Evolutionary conservation across 1,284 basidiomycete genomes (phyloP).

Genomic region (Xanthoconium separans): DNA sequence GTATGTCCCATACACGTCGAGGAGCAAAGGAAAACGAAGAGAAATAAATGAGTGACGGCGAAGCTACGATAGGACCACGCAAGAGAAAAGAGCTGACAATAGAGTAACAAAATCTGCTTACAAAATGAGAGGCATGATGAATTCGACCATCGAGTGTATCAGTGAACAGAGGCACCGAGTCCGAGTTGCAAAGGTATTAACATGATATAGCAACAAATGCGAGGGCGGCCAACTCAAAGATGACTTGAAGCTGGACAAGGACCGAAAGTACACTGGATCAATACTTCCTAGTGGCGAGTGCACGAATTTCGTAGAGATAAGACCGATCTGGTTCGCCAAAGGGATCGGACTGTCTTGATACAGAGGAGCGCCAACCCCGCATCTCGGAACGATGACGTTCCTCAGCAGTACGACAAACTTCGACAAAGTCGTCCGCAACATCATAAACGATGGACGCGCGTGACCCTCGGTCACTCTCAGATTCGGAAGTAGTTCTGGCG

Average conservation of each 20-base stretch:
- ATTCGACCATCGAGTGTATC: slow-evolving; percentile 21
- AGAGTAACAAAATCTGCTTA: slow-evolving; percentile 29
- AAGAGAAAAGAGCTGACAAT: slow-evolving; percentile 20
- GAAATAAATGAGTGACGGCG: slow-evolving; percentile 23
- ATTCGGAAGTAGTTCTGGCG: slow-evolving; percentile 65
- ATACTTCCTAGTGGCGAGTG: slow-evolving; percentile 77
- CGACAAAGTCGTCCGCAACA: slow-evolving; percentile 69
- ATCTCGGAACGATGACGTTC: slow-evolving; percentile 79
- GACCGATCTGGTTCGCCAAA: slow-evolving; percentile 54
- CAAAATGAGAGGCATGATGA: slow-evolving; percentile 30
- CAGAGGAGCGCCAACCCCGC: slow-evolving; percentile 70
- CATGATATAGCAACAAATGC: slow-evolving; percentile 9
- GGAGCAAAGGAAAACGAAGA: slow-evolving; percentile 18
- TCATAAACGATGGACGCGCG: slow-evolving; percentile 72
- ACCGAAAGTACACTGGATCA: slow-evolving; percentile 34
- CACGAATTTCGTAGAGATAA: slow-evolving; percentile 75
- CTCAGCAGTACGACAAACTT: slow-evolving; percentile 73
- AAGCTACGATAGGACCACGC: slow-evolving; percentile 21
- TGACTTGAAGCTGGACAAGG: not conserved
- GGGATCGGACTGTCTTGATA: slow-evolving; percentile 40
- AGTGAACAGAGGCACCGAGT: slow-evolving; percentile 20
- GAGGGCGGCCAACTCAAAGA: slow-evolving; percentile 2
- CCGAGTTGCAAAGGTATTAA: slow-evolving; percentile 20
- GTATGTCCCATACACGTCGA: slow-evolving; percentile 35
- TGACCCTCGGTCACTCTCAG: slow-evolving; percentile 72